These are phyloP conservation scores for Nissolia schottii DNA, from an alignment of 306 rosid species.

Conservation along the genomic window DNA sequence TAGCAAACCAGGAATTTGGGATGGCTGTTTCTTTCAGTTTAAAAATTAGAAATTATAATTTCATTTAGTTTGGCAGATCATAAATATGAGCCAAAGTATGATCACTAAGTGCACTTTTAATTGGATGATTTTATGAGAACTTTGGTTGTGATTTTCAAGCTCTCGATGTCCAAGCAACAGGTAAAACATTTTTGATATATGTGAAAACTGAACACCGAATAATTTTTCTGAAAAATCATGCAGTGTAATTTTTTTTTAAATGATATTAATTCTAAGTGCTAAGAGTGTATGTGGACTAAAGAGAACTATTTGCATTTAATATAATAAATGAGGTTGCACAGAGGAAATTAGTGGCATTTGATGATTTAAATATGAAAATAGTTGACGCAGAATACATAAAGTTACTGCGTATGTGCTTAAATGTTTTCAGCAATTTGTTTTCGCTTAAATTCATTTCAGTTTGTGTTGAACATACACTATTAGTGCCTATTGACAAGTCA, in stretches of 20 bases:
- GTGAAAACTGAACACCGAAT: background rate
- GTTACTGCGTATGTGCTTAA: background rate
- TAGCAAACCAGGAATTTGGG: background rate
- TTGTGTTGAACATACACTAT: background rate
- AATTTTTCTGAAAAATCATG: background rate
- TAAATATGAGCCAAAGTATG: background rate
- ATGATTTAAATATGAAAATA: background rate
- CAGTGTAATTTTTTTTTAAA: background rate
- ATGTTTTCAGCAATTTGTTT: background rate
- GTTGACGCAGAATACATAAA: background rate
- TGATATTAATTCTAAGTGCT: background rate
- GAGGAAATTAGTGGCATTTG: background rate
- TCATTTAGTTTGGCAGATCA: background rate
- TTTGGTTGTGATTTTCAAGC: background rate
- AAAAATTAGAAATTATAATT: background rate
- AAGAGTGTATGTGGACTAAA: background rate
- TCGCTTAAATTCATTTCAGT: background rate
- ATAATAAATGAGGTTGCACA: background rate
- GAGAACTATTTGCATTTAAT: background rate
- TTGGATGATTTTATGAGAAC: slow-evolving; percentile 9
- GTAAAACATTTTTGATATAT: background rate
- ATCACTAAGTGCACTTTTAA: background rate
- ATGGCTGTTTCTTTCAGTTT: background rate
- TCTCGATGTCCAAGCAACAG: background rate
- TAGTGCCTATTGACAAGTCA: background rate